Evolutionary conservation across 352 stramenopile species (phyloP).

Genomic region (Thalassiosira gravida): DNA sequence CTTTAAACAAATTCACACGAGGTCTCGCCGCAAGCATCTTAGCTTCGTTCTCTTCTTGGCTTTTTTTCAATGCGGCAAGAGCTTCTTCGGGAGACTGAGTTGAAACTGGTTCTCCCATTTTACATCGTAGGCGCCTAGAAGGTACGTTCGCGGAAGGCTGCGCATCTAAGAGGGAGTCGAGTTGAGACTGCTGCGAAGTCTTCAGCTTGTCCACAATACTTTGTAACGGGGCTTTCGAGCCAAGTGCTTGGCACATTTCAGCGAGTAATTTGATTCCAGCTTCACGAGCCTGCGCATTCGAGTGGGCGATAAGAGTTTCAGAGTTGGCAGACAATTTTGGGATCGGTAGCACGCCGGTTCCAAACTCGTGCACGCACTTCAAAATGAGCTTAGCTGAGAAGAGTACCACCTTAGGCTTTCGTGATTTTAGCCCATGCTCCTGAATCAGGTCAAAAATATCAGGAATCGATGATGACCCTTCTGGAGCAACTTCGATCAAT

Average conservation of each 20-base stretch:
- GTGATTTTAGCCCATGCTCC: conserved; percentile 73
- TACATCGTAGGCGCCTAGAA: conserved; percentile 58
- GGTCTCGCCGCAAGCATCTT: conserved; percentile 67
- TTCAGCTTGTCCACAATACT: conserved; percentile 80
- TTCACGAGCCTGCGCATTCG: conserved; percentile 82
- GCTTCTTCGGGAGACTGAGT: conserved; percentile 60
- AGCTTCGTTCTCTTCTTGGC: conserved; percentile 64
- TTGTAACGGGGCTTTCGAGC: conserved; percentile 74
- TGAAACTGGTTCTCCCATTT: conserved; percentile 22
- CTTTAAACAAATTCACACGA: conserved; percentile 78
- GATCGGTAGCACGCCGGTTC: conserved; percentile 68
- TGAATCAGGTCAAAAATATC: conserved; percentile 73
- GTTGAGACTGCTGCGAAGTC: conserved; percentile 70
- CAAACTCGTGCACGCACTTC: conserved; percentile 71
- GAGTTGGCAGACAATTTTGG: conserved; percentile 52
- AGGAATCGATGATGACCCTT: conserved; percentile 65
- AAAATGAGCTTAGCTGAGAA: conserved; percentile 71
- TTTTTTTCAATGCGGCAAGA: conserved; percentile 66
- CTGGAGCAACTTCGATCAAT: conserved; percentile 77
- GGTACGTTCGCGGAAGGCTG: conserved; percentile 53
- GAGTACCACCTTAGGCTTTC: conserved; percentile 83
- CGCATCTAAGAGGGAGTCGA: conserved; percentile 72
- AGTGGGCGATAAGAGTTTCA: conserved; percentile 74
- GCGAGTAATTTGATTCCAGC: conserved; percentile 78
- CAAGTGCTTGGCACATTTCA: conserved; percentile 82